Conservation (phyloP, 164 flowering plant species). For the Euptelea pleiosperma region DNA sequence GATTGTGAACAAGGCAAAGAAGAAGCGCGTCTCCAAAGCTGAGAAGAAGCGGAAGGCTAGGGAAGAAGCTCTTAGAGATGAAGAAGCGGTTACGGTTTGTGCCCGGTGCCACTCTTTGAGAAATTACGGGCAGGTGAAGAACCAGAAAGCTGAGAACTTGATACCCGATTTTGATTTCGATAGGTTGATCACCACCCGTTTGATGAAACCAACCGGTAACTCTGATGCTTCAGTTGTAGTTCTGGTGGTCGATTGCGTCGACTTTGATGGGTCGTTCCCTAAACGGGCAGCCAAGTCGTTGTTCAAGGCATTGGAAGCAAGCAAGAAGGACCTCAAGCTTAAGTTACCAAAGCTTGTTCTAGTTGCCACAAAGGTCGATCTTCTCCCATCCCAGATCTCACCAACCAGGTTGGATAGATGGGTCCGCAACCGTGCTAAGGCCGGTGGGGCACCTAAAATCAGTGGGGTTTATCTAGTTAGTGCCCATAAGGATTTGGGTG, state of each 20-base stretch:
- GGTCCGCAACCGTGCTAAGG: slow-evolving; percentile 89
- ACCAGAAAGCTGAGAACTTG: slow-evolving; percentile 71
- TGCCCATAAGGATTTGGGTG: slow-evolving; percentile 80
- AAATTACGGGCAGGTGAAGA: slow-evolving; percentile 93
- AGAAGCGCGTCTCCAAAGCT: slow-evolving; percentile 53
- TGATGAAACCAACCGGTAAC: slow-evolving; percentile 63
- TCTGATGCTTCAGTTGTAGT: slow-evolving; percentile 72
- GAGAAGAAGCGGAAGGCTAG: slow-evolving; percentile 66
- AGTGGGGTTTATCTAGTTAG: slow-evolving; percentile 88
- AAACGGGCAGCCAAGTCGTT: slow-evolving; percentile 77
- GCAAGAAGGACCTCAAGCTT: slow-evolving; percentile 34
- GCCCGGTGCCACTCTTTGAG: slow-evolving; percentile 92
- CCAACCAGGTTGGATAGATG: slow-evolving; percentile 88
- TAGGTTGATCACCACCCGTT: slow-evolving; percentile 65
- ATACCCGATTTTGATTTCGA: slow-evolving; percentile 97
- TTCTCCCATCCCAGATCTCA: slow-evolving; percentile 81
- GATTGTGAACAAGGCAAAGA: slow-evolving; percentile 37
- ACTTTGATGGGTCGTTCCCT: slow-evolving; percentile 97
- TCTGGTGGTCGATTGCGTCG: slow-evolving; percentile 96
- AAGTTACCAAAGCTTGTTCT: slow-evolving; percentile 79
- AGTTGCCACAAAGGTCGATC: slow-evolving; percentile 95
- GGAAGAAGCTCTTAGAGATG: slow-evolving; percentile 53
- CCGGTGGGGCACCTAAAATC: slow-evolving; percentile 79
- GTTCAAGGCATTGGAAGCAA: slow-evolving; percentile 64
- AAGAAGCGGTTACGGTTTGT: slow-evolving; percentile 65